Conservation (phyloP, 1,284 basidiomycete genomes). For the Marasmius tenuissimus region DNA sequence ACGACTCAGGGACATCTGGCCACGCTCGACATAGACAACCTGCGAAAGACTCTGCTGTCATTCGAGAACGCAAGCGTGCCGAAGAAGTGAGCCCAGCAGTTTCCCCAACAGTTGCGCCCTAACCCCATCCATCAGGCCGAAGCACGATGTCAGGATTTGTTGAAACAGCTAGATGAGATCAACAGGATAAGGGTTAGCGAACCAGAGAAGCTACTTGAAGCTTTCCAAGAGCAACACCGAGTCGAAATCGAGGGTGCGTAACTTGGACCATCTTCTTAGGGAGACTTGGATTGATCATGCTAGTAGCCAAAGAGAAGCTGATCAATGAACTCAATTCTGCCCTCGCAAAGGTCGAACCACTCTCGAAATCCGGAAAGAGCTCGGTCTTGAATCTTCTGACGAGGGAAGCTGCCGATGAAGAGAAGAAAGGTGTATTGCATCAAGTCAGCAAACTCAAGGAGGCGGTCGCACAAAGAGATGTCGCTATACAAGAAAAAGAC, state of each 20-base stretch:
- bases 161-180: conserved; percentile 55
- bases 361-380: conserved; percentile 47
- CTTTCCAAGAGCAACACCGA: conserved; percentile 49
- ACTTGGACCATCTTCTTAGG: conserved; percentile 2
- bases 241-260: conserved; percentile 49
- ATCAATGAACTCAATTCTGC: conserved; percentile 58
- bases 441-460: conserved; percentile 49
- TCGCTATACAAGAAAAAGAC: conserved; percentile 44
- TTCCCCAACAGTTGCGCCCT: background rate
- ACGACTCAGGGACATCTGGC: conserved; percentile 9
- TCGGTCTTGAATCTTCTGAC: conserved; percentile 65
- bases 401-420: conserved; percentile 69
- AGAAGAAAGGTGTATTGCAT: conserved; percentile 52
- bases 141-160: conserved; percentile 46
- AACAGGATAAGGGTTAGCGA: conserved; percentile 60
- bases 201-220: conserved; percentile 52
- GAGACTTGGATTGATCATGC: background rate
- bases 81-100: conserved; percentile 22
- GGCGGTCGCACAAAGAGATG: conserved; percentile 42
- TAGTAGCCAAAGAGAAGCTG: conserved; percentile 55
- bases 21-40: conserved; percentile 2
- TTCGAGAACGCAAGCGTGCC: conserved; percentile 25
- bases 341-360: conserved; percentile 51
- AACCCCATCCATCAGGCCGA: conserved; percentile 32
- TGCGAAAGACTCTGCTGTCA: conserved; percentile 15